Evolutionary conservation across 768 basidiomycete species (phyloP).

Genomic region (Saitozyma sp.): DNA sequence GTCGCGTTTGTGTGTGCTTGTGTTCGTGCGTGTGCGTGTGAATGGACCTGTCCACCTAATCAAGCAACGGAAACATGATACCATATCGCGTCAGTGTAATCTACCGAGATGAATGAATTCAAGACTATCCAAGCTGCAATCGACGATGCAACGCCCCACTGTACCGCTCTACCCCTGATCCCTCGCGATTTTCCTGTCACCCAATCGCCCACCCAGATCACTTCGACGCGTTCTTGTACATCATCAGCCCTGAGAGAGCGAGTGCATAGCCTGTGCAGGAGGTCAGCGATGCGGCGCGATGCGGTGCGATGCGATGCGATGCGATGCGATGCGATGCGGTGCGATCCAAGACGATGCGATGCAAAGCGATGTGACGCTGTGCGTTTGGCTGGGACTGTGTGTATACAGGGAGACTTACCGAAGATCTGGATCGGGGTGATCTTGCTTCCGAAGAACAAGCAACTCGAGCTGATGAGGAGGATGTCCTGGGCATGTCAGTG

Average conservation of each 20-base stretch:
- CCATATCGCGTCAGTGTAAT: background rate
- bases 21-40: too few relatives aligned
- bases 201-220: background rate
- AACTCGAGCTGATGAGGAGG: conserved; percentile 83
- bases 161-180: conserved; percentile 14
- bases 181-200: too few relatives aligned
- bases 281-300: background rate
- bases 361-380: background rate
- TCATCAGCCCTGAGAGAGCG: conserved; percentile 76
- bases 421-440: conserved; percentile 82
- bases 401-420: conserved; percentile 56
- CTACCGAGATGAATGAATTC: background rate
- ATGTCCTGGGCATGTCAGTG: conserved; percentile 67
- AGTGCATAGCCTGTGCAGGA: conserved; percentile 69
- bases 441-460: conserved; percentile 71
- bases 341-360: too few relatives aligned
- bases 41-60: background rate
- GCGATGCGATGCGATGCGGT: background rate
- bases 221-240: conserved; percentile 66
- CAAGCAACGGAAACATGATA: background rate
- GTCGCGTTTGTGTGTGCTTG: too few relatives aligned
- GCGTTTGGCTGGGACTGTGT: background rate
- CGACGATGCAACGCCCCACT: background rate
- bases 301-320: too few relatives aligned
- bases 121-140: background rate